Conservation (phyloP, 2,329 filamentous ascomycete genomes). For the Elsinoe australis region DNA sequence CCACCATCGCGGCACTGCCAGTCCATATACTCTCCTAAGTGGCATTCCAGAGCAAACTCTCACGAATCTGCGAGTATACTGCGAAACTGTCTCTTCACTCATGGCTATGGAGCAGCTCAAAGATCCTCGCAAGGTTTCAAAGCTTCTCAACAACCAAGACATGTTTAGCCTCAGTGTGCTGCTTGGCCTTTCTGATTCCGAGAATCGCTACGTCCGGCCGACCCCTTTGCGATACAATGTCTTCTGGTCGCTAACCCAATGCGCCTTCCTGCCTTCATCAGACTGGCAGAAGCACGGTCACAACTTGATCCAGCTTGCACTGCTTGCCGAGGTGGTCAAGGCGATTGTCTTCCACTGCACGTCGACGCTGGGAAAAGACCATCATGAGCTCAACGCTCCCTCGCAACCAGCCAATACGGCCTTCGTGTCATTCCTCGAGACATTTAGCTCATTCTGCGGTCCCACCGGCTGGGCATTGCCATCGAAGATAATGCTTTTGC, state of each 20-base stretch:
- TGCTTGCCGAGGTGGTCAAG: conserved; percentile 65
- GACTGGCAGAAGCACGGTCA: conserved; percentile 16
- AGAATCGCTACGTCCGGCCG: background rate
- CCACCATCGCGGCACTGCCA: conserved; percentile 73
- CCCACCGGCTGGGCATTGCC: conserved; percentile 19
- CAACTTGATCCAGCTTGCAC: conserved; percentile 60
- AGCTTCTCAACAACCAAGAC: conserved; percentile 11
- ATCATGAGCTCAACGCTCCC: background rate
- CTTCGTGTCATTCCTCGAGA: conserved; percentile 15
- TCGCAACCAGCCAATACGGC: conserved; percentile 1
- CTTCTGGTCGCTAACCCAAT: conserved; percentile 11
- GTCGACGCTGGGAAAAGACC: background rate
- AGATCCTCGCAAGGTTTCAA: conserved; percentile 9
- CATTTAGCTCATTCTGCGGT: background rate
- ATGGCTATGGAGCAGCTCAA: conserved; percentile 17
- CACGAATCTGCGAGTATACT: conserved; percentile 78
- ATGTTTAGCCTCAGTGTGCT: conserved; percentile 8
- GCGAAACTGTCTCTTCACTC: conserved; percentile 55
- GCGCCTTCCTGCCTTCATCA: conserved; percentile 3
- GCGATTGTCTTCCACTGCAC: conserved; percentile 53
- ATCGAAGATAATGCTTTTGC: conserved; percentile 17
- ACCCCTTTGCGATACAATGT: conserved; percentile 12
- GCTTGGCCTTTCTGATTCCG: conserved; percentile 3
- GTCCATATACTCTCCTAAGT: conserved; percentile 61
- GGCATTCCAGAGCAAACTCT: conserved; percentile 76